Evolutionary conservation across 176 grass and related monocot genomes (phyloP), one percentile per base, ranked within the genome.

Genomic region (Tillandsia leiboldiana): DNA sequence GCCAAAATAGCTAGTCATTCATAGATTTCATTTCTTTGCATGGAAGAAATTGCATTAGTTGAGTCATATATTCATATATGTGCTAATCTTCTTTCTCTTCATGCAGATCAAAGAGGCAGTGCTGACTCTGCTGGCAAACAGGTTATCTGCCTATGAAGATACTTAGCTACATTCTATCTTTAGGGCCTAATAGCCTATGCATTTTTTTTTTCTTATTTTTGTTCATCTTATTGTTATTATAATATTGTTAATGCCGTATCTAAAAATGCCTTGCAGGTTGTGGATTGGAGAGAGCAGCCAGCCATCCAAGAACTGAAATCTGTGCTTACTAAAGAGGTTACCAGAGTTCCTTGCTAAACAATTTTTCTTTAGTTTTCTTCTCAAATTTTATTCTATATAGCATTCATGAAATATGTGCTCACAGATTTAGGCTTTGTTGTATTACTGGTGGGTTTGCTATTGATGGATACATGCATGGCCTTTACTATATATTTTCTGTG

Each of bases 261-360:
- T 51, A 66, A 66, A 42, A 75, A 12, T 83, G 13, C 64, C 66
- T 51, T 75, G 49, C 72, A 97, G 94, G 77, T 29, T 66, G 27
- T 58, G 61, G 77, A 77, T 81, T 92, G 85, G 89, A 82, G 68
- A 83, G 80, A 85, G 70, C 85, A 85, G 29, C 73, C 85, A 17
- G 77, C 54, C 14, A 78, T 79, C 12, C 77, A 86, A 49, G 79
- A 88, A 64, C 75, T 99, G 63, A 94, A 90, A 84, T 83, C 84
- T 78, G 62, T 92, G 85, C 83, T 93, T 47, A 87, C 90, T 28
- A 88, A 94, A 71, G 95, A 94, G 84, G 95, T 99, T 49, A 73
- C 74, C 64, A 48, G 63, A 65, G 50, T 49, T 77, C 50, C 3
- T 42, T 33, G 17, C 4, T 47, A 54, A 13, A 15, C 24, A n/a